A percentile compares a stretch with the other conserved stretches of the same genome.
Evolutionary conservation across 495 filamentous ascomycete species (phyloP).

Genomic region (Xylaria sp.): DNA sequence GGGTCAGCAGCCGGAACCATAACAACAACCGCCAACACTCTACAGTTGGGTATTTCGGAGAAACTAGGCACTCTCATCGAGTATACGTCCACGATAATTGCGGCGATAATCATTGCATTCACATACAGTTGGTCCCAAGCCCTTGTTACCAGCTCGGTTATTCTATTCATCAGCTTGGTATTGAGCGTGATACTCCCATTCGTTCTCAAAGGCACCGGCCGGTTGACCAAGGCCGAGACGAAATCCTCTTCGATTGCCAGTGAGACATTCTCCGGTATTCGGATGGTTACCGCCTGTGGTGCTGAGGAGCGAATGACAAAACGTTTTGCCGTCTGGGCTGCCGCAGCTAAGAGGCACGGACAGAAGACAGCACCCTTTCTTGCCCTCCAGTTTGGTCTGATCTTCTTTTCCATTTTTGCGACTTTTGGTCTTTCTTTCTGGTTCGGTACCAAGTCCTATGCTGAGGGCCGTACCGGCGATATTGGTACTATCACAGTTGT

Average conservation of each 20-base stretch:
- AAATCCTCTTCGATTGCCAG: slow-evolving; percentile 66
- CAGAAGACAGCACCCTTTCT: slow-evolving; percentile 55
- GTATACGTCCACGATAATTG: slow-evolving; percentile 48
- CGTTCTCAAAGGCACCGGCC: slow-evolving; percentile 60
- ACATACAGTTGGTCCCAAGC: slow-evolving; percentile 64
- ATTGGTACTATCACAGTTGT: slow-evolving; percentile 59
- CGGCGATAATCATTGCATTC: slow-evolving; percentile 59
- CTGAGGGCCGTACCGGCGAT: slow-evolving; percentile 48
- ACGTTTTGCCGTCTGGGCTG: slow-evolving; percentile 63
- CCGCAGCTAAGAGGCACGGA: slow-evolving; percentile 60
- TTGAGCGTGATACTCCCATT: slow-evolving; percentile 64
- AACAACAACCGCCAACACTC: slow-evolving; percentile 62
- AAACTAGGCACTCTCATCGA: slow-evolving; percentile 56
- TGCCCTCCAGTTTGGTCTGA: slow-evolving; percentile 41
- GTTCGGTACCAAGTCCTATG: slow-evolving; percentile 55
- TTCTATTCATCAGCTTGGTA: slow-evolving; percentile 63
- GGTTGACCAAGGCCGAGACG: slow-evolving; percentile 47
- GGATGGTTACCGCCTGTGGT: slow-evolving; percentile 70
- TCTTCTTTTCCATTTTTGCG: slow-evolving; percentile 54
- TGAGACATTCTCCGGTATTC: slow-evolving; percentile 61
- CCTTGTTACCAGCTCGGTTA: slow-evolving; percentile 61
- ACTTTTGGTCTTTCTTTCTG: slow-evolving; percentile 59
- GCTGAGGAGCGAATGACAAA: slow-evolving; percentile 61
- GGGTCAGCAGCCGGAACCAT: slow-evolving; percentile 64
- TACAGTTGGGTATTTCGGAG: slow-evolving; percentile 67